Conservation (phyloP, 345 rosid species). For the Hibiscus mutabilis region DNA sequence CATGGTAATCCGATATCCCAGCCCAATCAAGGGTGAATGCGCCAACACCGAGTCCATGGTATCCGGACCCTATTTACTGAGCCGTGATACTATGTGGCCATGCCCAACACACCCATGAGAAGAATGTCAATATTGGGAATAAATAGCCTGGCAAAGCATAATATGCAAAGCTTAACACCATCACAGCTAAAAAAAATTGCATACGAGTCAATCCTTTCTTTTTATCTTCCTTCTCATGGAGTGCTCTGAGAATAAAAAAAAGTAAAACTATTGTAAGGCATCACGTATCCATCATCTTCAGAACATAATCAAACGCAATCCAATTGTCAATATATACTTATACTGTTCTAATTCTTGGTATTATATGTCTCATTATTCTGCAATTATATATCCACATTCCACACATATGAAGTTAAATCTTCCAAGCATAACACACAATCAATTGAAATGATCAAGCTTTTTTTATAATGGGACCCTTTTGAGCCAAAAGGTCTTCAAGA, state of each 20-base stretch:
- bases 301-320: background rate
- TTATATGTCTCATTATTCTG: too few relatives aligned
- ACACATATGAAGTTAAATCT: too few relatives aligned
- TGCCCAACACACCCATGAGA: conserved; percentile 96
- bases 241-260: conserved; percentile 50
- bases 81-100: conserved; percentile 89
- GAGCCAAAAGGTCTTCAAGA: conserved; percentile 7
- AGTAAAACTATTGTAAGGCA: background rate
- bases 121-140: conserved; percentile 80
- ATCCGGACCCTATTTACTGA: conserved; percentile 92
- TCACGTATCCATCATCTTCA: background rate
- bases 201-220: conserved; percentile 59
- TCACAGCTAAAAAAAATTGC: conserved; percentile 61
- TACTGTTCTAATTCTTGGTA: too few relatives aligned
- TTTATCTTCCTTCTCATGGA: conserved; percentile 77
- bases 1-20: conserved; percentile 98
- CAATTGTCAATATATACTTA: too few relatives aligned
- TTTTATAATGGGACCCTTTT: background rate
- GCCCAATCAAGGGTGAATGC: conserved; percentile 98
- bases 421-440: too few relatives aligned
- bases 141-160: conserved; percentile 83
- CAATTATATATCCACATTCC: too few relatives aligned
- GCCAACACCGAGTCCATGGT: conserved; percentile 91
- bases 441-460: too few relatives aligned
- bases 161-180: conserved; percentile 65